Evolutionary conservation across 305 asterid genomes (phyloP).

Genomic region (Fraxinus greggii): DNA sequence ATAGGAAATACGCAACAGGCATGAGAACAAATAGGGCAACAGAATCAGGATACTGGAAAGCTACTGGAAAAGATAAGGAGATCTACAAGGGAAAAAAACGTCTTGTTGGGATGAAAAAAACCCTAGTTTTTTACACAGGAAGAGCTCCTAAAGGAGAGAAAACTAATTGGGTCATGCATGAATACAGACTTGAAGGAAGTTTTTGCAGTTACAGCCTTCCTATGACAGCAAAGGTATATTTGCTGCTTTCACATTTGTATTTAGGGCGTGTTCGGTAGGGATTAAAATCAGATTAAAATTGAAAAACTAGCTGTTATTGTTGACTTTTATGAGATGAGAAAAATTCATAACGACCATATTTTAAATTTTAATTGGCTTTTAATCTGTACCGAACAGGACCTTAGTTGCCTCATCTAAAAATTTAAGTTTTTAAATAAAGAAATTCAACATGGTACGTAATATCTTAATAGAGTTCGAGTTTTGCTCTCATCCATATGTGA

Average conservation of each 20-base stretch:
- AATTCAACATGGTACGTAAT: too few species aligned
- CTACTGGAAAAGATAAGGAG: conserved; percentile 84
- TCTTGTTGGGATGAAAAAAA: conserved; percentile 82
- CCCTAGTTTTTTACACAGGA: conserved; percentile 83
- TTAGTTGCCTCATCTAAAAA: too few species aligned
- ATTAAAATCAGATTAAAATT: too few species aligned
- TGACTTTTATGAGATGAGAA: too few species aligned
- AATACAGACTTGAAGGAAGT: conserved; percentile 64
- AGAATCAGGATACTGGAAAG: conserved; percentile 81
- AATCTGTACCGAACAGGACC: too few species aligned
- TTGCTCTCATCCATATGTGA: too few species aligned
- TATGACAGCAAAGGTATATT: conserved; percentile 56
- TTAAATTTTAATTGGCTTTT: too few species aligned
- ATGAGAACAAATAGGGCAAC: conserved; percentile 87
- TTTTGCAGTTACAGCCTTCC: conserved; percentile 51
- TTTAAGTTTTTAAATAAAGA: too few species aligned
- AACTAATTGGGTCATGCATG: conserved; percentile 85
- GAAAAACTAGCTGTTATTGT: too few species aligned
- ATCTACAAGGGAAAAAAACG: conserved; percentile 42
- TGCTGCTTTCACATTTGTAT: neutral
- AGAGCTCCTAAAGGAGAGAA: conserved; percentile 88
- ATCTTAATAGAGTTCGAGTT: too few species aligned
- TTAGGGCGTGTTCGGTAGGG: too few species aligned
- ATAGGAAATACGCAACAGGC: conserved; percentile 81
- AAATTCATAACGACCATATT: too few species aligned